Conservation (phyloP, 768 basidiomycete species). For the Antrodiella citrinella region DNA sequence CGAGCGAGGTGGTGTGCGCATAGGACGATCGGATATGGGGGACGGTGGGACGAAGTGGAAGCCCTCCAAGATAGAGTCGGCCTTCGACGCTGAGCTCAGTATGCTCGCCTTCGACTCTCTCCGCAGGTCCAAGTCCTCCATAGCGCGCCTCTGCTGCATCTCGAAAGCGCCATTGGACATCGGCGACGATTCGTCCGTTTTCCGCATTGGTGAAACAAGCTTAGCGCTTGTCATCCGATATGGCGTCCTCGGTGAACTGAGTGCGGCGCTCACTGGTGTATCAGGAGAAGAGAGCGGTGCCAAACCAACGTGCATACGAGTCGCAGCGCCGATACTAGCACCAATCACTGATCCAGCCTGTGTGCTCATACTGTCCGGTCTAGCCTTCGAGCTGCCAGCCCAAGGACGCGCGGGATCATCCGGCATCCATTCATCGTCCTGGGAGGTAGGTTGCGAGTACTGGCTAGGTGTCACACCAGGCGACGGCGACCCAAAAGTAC, state of each 20-base stretch:
- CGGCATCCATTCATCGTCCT: slow-evolving; percentile 30
- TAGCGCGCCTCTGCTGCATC: slow-evolving; percentile 62
- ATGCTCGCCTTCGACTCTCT: slow-evolving; percentile 61
- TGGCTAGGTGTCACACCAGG: slow-evolving; percentile 4
- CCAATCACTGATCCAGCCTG: slow-evolving; percentile 24
- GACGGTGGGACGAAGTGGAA: slow-evolving; percentile 89
- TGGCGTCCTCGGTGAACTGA: slow-evolving; percentile 32
- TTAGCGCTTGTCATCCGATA: slow-evolving; percentile 58
- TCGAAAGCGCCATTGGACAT: slow-evolving; percentile 33
- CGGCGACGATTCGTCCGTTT: slow-evolving; percentile 16
- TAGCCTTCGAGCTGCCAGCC: slow-evolving; percentile 14
- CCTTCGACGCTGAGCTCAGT: slow-evolving; percentile 58
- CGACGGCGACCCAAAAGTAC: slow-evolving; percentile 30
- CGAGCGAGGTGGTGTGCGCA: slow-evolving; percentile 68
- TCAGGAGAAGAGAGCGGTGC: slow-evolving; percentile 5
- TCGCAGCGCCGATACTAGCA: slow-evolving; percentile 54
- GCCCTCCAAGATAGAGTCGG: slow-evolving; percentile 79
- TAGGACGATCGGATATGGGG: slow-evolving; percentile 76
- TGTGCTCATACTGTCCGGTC: slow-evolving; percentile 5
- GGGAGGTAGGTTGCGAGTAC: slow-evolving; percentile 3
- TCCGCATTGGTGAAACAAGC: slow-evolving; percentile 38
- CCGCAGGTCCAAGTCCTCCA: slow-evolving; percentile 46
- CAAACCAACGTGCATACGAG: slow-evolving; percentile 57
- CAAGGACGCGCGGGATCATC: slow-evolving; percentile 35
- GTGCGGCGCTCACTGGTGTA: slow-evolving; percentile 18